Conservation (phyloP, 164 flowering plant genomes). For the Vitis cinerea region DNA sequence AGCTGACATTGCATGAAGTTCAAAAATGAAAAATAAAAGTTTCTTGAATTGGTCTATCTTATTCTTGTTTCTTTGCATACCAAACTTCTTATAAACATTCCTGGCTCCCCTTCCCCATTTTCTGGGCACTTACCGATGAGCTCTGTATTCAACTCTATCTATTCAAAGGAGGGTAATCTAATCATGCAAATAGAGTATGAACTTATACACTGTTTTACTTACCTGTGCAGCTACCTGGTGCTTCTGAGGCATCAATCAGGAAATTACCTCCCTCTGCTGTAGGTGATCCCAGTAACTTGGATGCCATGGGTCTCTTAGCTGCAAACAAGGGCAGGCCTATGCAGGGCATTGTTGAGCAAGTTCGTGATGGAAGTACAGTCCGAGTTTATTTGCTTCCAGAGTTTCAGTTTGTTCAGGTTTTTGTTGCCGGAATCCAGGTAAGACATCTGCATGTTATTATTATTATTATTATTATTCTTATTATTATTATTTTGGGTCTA, state of each 20-base stretch:
- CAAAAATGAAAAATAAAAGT: no score
- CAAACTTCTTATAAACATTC: no score
- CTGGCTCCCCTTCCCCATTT: no score
- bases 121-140: no score
- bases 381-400: constrained; percentile 85
- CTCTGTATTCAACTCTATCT: no score
- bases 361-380: constrained; percentile 85
- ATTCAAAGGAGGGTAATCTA: background rate
- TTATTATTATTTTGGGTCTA: no score
- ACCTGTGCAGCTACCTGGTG: constrained; percentile 65
- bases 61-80: no score
- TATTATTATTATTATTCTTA: no score
- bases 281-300: constrained; percentile 81
- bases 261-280: constrained; percentile 89
- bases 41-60: no score
- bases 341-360: constrained; percentile 89
- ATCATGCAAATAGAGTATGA: background rate
- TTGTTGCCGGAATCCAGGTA: constrained; percentile 92
- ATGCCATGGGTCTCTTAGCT: constrained; percentile 74
- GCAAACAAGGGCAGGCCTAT: constrained; percentile 76
- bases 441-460: no score
- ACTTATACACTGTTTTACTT: background rate
- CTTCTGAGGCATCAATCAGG: constrained; percentile 78
- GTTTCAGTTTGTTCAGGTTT: constrained; percentile 86
- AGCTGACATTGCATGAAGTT: no score